A percentile compares a stretch with the other conserved stretches of the same genome.
Conservation (phyloP, 2,329 filamentous ascomycete species). For the Botryotinia convoluta region DNA sequence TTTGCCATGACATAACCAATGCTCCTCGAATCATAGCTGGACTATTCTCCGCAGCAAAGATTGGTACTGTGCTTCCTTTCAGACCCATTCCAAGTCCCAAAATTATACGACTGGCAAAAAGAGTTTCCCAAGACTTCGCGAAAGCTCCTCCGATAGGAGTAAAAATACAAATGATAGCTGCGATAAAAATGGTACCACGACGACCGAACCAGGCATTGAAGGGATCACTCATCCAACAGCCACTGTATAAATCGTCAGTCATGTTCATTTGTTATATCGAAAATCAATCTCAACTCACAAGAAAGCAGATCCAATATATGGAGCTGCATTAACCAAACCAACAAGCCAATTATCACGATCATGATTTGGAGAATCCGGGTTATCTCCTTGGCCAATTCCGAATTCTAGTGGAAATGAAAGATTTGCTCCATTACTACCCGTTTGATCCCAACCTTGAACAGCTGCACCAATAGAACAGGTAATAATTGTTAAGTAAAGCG, state of each 20-base stretch:
- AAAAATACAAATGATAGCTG: constrained; percentile 56
- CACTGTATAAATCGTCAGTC: constrained; percentile 46
- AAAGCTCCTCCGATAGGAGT: constrained; percentile 59
- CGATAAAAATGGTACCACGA: constrained; percentile 70
- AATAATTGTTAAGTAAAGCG: constrained; percentile 64
- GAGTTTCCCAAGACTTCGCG: constrained; percentile 56
- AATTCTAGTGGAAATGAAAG: constrained; percentile 47
- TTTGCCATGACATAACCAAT: constrained; percentile 81
- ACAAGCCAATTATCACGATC: constrained; percentile 47
- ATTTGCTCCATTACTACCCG: constrained; percentile 47
- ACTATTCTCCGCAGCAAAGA: constrained; percentile 54
- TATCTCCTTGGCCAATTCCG: constrained; percentile 43
- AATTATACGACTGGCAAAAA: constrained; percentile 53
- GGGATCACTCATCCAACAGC: constrained; percentile 67
- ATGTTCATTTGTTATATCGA: constrained; percentile 22
- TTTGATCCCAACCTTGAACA: constrained; percentile 46
- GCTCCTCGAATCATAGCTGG: constrained; percentile 54
- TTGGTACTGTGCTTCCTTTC: constrained; percentile 48
- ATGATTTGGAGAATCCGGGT: constrained; percentile 1
- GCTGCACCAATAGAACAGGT: constrained; percentile 67
- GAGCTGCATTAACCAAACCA: constrained; percentile 57
- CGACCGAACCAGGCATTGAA: constrained; percentile 62
- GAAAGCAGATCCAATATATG: constrained; percentile 49
- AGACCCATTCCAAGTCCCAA: constrained; percentile 61
- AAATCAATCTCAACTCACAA: constrained; percentile 22